A percentile compares a stretch with the other conserved stretches of the same genome.
These are phyloP conservation scores for Agrostemma githago DNA, from an alignment of 148 eudicot genomes.

Conservation along the genomic window DNA sequence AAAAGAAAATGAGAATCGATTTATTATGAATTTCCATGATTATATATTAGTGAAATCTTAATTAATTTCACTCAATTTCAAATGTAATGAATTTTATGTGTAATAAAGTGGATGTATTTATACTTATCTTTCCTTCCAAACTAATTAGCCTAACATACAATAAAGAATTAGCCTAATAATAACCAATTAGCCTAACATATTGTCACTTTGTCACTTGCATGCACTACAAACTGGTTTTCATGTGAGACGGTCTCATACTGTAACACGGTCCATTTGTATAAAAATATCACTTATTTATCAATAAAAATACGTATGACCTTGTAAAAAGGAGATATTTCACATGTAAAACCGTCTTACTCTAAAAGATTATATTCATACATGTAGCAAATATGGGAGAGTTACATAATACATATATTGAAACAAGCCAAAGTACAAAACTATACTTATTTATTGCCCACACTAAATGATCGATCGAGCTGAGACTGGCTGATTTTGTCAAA, in stretches of 20 bases:
- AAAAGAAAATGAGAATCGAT: not conserved
- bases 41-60: not conserved
- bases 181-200: no score
- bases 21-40: constrained; percentile 4
- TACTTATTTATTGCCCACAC: not conserved
- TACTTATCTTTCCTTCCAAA: not conserved
- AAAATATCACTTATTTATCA: no score
- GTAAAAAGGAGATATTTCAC: no score
- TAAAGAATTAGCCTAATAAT: not conserved
- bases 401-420: not conserved
- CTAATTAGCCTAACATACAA: not conserved
- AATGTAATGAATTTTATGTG: not conserved
- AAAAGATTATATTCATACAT: not conserved
- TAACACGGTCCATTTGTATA: no score
- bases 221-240: no score
- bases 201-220: no score
- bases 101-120: constrained; percentile 9
- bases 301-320: no score
- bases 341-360: no score
- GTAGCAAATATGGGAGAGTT: not conserved
- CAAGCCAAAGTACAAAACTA: not conserved
- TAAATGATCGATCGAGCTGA: not conserved
- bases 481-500: not conserved
- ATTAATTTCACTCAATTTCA: not conserved
- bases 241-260: no score